phyloP scores from a whole-genome alignment of 345 rosid genomes.

The Brassica incana region DNA sequence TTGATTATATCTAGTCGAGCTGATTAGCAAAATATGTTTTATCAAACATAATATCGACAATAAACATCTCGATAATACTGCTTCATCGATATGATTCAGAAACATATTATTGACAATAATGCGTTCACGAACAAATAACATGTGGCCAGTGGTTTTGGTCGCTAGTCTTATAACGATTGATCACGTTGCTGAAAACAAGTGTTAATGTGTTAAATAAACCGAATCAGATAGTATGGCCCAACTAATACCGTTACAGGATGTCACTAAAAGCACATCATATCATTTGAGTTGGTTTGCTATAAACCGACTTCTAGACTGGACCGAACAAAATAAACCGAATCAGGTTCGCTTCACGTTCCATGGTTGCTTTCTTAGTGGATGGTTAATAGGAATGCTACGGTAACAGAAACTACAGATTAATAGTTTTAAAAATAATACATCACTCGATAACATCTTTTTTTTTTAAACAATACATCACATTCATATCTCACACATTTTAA shows the following conservation, averaged over 20 bases:
- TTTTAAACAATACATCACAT: constrained; percentile 15
- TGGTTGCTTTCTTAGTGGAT: not conserved
- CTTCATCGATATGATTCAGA: not conserved
- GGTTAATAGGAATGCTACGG: not conserved
- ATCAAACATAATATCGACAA: not conserved
- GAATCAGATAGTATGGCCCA: too few relatives aligned
- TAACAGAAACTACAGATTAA: not conserved
- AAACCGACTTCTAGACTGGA: not conserved
- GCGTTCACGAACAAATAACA: not conserved
- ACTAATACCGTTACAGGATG: not conserved
- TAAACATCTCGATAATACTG: not conserved
- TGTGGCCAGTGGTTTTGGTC: constrained; percentile 32
- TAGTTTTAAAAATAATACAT: not conserved
- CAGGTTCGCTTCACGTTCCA: not conserved
- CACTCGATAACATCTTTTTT: constrained; percentile 2
- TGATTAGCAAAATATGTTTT: not conserved
- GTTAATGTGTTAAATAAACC: not conserved
- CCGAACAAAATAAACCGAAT: not conserved
- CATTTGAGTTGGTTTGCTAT: not conserved
- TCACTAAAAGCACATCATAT: not conserved
- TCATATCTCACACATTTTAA: not conserved
- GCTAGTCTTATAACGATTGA: not conserved
- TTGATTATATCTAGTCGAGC: not conserved
- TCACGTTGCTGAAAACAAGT: constrained; percentile 16
- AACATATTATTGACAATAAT: not conserved